Conservation (phyloP, 305 asterid species). For the Coffea humblotiana region DNA sequence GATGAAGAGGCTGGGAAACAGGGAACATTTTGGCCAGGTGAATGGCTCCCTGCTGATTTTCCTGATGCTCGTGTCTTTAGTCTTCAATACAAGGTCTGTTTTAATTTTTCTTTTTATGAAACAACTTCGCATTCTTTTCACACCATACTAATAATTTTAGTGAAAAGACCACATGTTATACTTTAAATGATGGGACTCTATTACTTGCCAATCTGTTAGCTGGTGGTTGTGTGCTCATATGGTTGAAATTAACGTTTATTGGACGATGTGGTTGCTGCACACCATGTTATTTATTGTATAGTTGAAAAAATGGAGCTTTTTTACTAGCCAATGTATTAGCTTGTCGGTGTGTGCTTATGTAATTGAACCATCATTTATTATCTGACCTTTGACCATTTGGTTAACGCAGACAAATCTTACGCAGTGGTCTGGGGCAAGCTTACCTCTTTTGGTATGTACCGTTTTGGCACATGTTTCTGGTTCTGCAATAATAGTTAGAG, state of each 20-base stretch:
- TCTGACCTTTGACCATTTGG: conserved; percentile 28
- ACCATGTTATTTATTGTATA: too few species aligned
- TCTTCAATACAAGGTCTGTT: conserved; percentile 83
- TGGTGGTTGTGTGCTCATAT: not conserved
- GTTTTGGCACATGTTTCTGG: not conserved
- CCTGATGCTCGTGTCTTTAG: conserved; percentile 96
- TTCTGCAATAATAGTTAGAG: not conserved
- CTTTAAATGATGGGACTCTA: not conserved
- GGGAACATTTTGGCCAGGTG: conserved; percentile 99
- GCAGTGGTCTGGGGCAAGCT: conserved; percentile 98
- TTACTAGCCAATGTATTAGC: not conserved
- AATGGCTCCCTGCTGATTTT: conserved; percentile 94
- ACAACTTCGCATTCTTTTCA: not conserved
- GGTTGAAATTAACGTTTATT: not conserved
- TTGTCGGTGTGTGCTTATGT: not conserved
- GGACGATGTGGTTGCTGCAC: too few species aligned
- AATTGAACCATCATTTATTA: not conserved
- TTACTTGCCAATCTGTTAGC: not conserved
- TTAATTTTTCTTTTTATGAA: conserved; percentile 1
- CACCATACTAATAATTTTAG: not conserved
- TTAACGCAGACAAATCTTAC: conserved; percentile 91
- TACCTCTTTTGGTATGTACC: conserved; percentile 89
- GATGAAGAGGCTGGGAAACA: conserved; percentile 97
- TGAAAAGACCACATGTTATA: not conserved
- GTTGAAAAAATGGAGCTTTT: not conserved